phyloP scores from a whole-genome alignment of 257 asterid genomes.

The Solanum arcanum region DNA sequence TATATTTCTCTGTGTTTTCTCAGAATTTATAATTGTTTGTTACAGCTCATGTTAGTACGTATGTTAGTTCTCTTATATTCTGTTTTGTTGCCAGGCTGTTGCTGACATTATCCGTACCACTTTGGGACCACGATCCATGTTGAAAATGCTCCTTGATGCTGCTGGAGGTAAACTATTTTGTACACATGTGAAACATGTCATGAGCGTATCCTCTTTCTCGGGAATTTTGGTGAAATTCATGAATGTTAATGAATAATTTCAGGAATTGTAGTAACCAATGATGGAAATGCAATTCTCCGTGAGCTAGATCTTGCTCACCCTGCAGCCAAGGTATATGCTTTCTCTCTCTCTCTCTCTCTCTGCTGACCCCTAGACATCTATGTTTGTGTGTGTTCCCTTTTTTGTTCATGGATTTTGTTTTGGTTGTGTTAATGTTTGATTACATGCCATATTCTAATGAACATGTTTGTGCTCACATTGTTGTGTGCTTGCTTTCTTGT shows the following conservation, averaged over 20 bases:
- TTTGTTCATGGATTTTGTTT: neutral
- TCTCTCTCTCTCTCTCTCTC: neutral
- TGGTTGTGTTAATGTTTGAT: neutral
- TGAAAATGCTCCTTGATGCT: constrained; percentile 91
- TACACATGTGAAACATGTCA: neutral
- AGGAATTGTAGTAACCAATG: constrained; percentile 96
- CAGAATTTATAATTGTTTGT: neutral
- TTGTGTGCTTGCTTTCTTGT: neutral
- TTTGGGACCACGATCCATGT: constrained; percentile 88
- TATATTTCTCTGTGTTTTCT: neutral
- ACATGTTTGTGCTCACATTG: neutral
- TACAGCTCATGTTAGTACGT: neutral
- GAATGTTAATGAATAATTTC: neutral
- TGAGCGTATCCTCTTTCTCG: neutral
- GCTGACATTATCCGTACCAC: constrained; percentile 93
- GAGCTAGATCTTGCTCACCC: constrained; percentile 96
- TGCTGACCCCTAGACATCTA: neutral
- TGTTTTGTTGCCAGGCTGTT: constrained; percentile 50
- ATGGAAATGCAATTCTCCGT: constrained; percentile 94
- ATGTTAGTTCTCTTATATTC: neutral
- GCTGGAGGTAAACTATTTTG: constrained; percentile 43
- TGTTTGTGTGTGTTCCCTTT: neutral
- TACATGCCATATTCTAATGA: neutral
- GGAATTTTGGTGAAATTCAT: neutral
- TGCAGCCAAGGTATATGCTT: constrained; percentile 65